A percentile compares a stretch with the other conserved stretches of the same genome.
Conservation (phyloP, 2,329 filamentous ascomycete species). For the Domatiomyces catenatus region DNA sequence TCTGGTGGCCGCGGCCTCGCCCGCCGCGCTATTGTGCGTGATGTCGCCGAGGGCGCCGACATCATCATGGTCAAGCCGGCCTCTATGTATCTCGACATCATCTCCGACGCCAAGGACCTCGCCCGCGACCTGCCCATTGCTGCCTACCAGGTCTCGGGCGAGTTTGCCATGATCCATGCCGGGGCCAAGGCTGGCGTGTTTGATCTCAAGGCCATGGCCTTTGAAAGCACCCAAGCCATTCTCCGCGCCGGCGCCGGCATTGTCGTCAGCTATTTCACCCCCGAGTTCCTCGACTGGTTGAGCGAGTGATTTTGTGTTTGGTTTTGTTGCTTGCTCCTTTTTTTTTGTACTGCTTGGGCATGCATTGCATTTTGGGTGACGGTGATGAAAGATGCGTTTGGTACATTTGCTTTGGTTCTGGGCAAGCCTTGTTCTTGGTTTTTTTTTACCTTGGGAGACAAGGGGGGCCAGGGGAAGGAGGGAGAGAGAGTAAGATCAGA, state of each 20-base stretch:
- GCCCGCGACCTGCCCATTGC: conserved; percentile 83
- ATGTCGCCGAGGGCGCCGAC: conserved; percentile 86
- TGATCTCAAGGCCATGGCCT: conserved; percentile 84
- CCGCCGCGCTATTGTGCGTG: conserved; percentile 72
- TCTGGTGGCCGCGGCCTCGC: conserved; percentile 84
- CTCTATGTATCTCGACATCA: conserved; percentile 90
- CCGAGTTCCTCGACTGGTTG: conserved; percentile 55
- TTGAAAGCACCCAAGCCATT: conserved; percentile 88
- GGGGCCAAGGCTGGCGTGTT: conserved; percentile 93
- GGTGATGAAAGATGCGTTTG: no score
- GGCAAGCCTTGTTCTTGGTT: no score
- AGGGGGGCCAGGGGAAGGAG: no score
- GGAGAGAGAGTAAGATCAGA: no score
- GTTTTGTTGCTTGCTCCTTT: no score
- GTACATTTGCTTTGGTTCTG: no score
- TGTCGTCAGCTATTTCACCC: conserved; percentile 85
- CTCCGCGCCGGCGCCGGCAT: conserved; percentile 85
- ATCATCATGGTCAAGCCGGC: conserved; percentile 99
- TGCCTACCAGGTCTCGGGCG: conserved; percentile 91
- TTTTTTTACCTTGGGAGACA: no score
- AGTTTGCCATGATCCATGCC: conserved; percentile 96
- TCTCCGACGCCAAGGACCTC: conserved; percentile 89
- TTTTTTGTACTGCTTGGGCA: no score
- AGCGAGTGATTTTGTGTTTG: conserved; percentile 1
- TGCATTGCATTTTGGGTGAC: no score